phyloP scores from a whole-genome alignment of 768 basidiomycete genomes.

The Amanita rimosa region DNA sequence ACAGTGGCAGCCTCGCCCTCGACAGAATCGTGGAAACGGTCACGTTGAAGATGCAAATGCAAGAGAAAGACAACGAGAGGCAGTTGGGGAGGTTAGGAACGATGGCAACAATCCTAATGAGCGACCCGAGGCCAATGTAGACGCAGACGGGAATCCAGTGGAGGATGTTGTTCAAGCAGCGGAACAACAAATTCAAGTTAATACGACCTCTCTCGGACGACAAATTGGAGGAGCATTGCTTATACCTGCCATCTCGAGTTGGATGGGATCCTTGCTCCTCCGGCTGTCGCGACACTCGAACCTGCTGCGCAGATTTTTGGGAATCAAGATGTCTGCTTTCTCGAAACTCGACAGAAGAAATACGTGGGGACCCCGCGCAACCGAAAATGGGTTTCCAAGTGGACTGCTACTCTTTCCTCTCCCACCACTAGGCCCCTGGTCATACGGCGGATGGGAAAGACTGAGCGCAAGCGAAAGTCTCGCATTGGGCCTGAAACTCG shows the following conservation, averaged over 20 bases:
- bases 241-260: conserved; percentile 52
- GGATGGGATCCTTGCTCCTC: conserved; percentile 53
- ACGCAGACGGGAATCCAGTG: conserved; percentile 22
- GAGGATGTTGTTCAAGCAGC: conserved; percentile 37
- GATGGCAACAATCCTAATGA: conserved; percentile 12
- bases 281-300: conserved; percentile 36
- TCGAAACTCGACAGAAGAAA: conserved; percentile 9
- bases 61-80: not conserved
- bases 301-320: conserved; percentile 30
- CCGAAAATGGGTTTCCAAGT: not conserved
- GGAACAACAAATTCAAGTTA: conserved; percentile 46
- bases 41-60: not conserved
- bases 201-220: conserved; percentile 51
- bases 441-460: conserved; percentile 10
- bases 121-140: conserved; percentile 7
- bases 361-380: conserved; percentile 6
- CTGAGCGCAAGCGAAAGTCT: conserved; percentile 17
- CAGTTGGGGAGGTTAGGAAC: conserved; percentile 7
- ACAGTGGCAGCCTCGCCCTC: not conserved
- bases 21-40: not conserved
- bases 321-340: conserved; percentile 9
- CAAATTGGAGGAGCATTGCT: conserved; percentile 59
- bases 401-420: conserved; percentile 7
- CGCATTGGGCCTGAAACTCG: conserved; percentile 20
- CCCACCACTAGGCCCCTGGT: conserved; percentile 12